These are phyloP conservation scores for Metarhizium album DNA, from an alignment of 2,329 filamentous ascomycete species.

Conservation along the genomic window DNA sequence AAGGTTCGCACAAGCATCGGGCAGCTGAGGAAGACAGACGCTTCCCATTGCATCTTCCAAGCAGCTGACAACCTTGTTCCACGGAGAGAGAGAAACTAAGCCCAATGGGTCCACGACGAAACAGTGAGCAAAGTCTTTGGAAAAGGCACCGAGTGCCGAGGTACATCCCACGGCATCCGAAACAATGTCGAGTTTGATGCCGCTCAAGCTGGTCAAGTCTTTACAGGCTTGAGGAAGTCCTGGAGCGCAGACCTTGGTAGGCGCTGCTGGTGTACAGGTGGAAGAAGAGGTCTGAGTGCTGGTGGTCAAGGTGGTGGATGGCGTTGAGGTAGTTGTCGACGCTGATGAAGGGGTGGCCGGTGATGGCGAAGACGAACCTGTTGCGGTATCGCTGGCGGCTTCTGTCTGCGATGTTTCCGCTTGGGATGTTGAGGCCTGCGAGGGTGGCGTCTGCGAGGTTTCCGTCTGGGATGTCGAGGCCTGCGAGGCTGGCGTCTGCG, in stretches of 20 bases:
- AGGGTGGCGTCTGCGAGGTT: no score
- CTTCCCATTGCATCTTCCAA: background rate
- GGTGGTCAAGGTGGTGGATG: background rate
- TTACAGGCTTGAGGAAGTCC: constrained; percentile 1
- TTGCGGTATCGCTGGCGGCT: background rate
- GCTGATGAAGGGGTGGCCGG: background rate
- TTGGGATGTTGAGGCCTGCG: no score
- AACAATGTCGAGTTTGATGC: background rate
- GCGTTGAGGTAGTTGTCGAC: background rate
- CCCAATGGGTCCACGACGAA: background rate
- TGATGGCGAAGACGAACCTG: background rate
- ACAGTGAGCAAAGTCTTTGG: background rate
- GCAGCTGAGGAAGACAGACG: constrained; percentile 1
- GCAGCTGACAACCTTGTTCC: background rate
- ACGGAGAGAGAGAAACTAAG: background rate
- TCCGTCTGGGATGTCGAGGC: no score
- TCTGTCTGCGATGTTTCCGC: background rate
- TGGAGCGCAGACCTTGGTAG: constrained; percentile 4
- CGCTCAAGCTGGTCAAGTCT: background rate
- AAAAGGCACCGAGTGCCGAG: constrained; percentile 2
- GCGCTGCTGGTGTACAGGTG: background rate
- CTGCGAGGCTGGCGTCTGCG: no score
- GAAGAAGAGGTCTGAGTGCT: background rate
- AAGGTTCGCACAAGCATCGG: background rate
- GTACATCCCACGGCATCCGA: background rate